These are phyloP conservation scores for Diaporthe velutina DNA, from an alignment of 2,329 filamentous ascomycete genomes.

Conservation along the genomic window DNA sequence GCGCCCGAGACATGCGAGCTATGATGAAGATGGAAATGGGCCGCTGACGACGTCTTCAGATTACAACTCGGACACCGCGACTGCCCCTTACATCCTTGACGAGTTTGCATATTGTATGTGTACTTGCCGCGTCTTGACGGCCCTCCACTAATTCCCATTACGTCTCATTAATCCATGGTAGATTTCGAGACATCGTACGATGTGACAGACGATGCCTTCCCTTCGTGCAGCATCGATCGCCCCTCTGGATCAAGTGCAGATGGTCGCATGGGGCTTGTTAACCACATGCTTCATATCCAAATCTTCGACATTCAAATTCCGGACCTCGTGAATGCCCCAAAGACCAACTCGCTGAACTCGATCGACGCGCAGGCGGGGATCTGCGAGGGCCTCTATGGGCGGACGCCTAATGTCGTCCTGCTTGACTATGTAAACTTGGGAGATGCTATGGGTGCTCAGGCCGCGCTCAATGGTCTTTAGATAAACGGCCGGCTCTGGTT, in stretches of 20 bases:
- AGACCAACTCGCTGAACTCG: constrained; percentile 62
- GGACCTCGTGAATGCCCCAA: constrained; percentile 48
- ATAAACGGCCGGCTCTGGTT: background rate
- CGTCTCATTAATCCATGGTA: background rate
- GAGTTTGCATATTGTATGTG: constrained; percentile 67
- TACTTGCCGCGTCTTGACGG: constrained; percentile 61
- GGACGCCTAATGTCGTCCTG: constrained; percentile 51
- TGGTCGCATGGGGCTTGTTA: constrained; percentile 65
- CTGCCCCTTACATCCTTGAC: constrained; percentile 73
- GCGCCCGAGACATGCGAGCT: background rate
- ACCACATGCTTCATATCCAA: constrained; percentile 72
- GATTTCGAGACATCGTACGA: constrained; percentile 75
- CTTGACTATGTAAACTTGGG: constrained; percentile 35
- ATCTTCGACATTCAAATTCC: constrained; percentile 50
- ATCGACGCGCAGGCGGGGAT: constrained; percentile 55
- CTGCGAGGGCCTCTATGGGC: constrained; percentile 48
- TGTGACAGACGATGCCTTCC: constrained; percentile 69
- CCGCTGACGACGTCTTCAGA: constrained; percentile 62
- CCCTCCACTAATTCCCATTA: background rate
- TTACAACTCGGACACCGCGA: constrained; percentile 63
- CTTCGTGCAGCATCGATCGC: constrained; percentile 75
- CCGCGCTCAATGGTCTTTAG: constrained; percentile 31
- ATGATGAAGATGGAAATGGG: background rate
- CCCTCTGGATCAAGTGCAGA: constrained; percentile 59
- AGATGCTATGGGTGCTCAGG: constrained; percentile 33